Percentiles rank a stretch among this genome's conserved stretches.
phyloP scores from a whole-genome alignment of 2,329 filamentous ascomycete species.

The Pseudogymnoascus sp. region DNA sequence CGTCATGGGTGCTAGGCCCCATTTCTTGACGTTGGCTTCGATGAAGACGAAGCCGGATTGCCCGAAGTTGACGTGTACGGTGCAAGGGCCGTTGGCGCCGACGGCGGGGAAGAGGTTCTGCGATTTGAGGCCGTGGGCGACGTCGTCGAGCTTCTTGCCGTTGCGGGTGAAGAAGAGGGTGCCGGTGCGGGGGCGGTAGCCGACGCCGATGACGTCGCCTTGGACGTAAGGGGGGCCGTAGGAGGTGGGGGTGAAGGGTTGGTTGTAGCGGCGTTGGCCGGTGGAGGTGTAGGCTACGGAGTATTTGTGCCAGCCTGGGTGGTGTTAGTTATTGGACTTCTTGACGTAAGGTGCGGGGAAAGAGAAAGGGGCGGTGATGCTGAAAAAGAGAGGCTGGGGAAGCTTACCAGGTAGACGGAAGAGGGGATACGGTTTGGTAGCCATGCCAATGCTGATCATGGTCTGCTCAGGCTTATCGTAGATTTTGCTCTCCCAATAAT shows the following conservation, averaged over 20 bases:
- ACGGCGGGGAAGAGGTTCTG: conserved; percentile 97
- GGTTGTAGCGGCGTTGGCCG: conserved; percentile 81
- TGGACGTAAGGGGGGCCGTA: conserved; percentile 84
- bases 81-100: conserved; percentile 89
- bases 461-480: conserved; percentile 94
- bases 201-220: conserved; percentile 91
- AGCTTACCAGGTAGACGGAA: conserved; percentile 82
- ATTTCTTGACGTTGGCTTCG: conserved; percentile 99
- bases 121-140: conserved; percentile 82
- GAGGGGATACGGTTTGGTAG: conserved; percentile 92
- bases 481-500: conserved; percentile 99
- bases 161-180: conserved; percentile 98
- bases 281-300: conserved; percentile 87
- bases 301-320: conserved; percentile 76
- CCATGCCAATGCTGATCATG: conserved; percentile 82
- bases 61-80: conserved; percentile 93
- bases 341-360: neutral
- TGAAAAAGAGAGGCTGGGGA: neutral
- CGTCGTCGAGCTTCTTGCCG: conserved; percentile 92
- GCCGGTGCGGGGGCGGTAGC: conserved; percentile 87
- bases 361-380: neutral
- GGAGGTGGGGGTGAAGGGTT: conserved; percentile 71
- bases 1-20: conserved; percentile 92
- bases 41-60: conserved; percentile 98
- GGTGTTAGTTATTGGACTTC: conserved; percentile 12